Percentiles rank a stretch among this genome's conserved stretches.
Conservation (phyloP, 345 rosid genomes). For the Abelmoschus esculentus region DNA sequence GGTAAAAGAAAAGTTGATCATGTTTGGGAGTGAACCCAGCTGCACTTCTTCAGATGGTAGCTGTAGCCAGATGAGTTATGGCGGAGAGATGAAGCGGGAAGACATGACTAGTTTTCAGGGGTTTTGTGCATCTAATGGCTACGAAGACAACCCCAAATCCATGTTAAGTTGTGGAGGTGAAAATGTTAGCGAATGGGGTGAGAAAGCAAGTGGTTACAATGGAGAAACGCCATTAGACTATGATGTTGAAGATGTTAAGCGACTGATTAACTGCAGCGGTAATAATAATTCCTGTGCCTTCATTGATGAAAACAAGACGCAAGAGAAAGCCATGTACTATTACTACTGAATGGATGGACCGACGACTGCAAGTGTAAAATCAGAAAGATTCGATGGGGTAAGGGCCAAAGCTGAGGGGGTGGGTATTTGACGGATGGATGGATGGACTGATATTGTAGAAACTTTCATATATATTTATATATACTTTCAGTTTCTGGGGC, state of each 20-base stretch:
- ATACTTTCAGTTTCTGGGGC: constrained; percentile 23
- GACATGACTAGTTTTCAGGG: constrained; percentile 21
- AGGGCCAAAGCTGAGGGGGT: constrained; percentile 26
- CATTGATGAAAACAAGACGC: constrained; percentile 58
- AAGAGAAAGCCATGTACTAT: constrained; percentile 45
- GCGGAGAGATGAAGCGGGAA: constrained; percentile 52
- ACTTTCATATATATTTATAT: constrained; percentile 12
- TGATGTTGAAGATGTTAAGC: constrained; percentile 61
- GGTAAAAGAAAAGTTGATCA: constrained; percentile 35
- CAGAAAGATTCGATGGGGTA: constrained; percentile 68
- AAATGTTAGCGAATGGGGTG: background rate
- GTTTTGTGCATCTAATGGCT: constrained; percentile 25
- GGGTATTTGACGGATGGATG: background rate
- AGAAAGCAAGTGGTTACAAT: constrained; percentile 16
- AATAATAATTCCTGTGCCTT: constrained; percentile 7
- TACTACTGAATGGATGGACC: constrained; percentile 33
- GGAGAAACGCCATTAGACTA: constrained; percentile 30
- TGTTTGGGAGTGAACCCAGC: constrained; percentile 58
- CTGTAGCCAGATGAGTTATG: constrained; percentile 39
- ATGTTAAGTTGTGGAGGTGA: constrained; percentile 23
- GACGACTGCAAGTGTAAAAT: constrained; percentile 45
- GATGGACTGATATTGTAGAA: background rate
- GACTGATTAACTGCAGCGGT: constrained; percentile 34
- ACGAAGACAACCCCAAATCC: constrained; percentile 31
- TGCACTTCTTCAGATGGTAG: constrained; percentile 58